Evolutionary conservation across 2,329 filamentous ascomycete species (phyloP).

Genomic region (Phyllosticta citriasiana): DNA sequence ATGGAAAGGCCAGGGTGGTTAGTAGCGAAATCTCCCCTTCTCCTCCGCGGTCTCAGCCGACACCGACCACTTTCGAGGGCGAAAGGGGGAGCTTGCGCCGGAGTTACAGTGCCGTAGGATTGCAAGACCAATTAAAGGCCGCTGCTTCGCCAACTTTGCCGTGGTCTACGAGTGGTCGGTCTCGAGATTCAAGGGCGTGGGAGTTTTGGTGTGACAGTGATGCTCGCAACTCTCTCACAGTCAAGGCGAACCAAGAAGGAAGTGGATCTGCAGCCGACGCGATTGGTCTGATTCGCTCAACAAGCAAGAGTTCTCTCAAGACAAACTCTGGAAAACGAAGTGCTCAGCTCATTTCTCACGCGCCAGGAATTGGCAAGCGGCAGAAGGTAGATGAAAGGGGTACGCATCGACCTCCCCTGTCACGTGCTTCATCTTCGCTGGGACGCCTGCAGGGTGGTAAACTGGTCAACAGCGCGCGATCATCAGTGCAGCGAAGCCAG

Average conservation of each 20-base stretch:
- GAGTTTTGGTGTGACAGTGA: conserved; percentile 82
- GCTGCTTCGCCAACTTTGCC: conserved; percentile 21
- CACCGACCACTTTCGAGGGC: conserved; percentile 34
- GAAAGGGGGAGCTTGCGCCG: conserved; percentile 50
- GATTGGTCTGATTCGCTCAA: conserved; percentile 70
- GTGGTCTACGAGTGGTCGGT: conserved; percentile 54
- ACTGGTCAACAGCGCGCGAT: conserved; percentile 12
- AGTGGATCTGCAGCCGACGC: conserved; percentile 71
- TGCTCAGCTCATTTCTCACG: conserved; percentile 31
- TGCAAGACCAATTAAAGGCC: conserved; percentile 26
- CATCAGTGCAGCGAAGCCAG: conserved; percentile 2
- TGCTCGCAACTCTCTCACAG: conserved; percentile 64
- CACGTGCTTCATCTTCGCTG: conserved; percentile 25
- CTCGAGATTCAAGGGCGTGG: conserved; percentile 81
- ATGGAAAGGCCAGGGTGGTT: conserved; percentile 83
- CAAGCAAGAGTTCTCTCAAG: conserved; percentile 41
- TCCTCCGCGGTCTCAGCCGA: conserved; percentile 45
- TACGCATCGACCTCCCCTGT: conserved; percentile 20
- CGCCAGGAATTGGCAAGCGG: conserved; percentile 13
- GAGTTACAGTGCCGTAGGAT: conserved; percentile 56
- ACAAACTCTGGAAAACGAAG: conserved; percentile 58
- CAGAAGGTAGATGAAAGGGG: conserved; percentile 26
- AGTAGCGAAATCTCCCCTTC: conserved; percentile 59
- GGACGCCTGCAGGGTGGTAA: conserved; percentile 21
- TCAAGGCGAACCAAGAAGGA: conserved; percentile 70